Evolutionary conservation across 768 basidiomycete species (phyloP).

Genomic region (Pilatotrama ljubarskyi): DNA sequence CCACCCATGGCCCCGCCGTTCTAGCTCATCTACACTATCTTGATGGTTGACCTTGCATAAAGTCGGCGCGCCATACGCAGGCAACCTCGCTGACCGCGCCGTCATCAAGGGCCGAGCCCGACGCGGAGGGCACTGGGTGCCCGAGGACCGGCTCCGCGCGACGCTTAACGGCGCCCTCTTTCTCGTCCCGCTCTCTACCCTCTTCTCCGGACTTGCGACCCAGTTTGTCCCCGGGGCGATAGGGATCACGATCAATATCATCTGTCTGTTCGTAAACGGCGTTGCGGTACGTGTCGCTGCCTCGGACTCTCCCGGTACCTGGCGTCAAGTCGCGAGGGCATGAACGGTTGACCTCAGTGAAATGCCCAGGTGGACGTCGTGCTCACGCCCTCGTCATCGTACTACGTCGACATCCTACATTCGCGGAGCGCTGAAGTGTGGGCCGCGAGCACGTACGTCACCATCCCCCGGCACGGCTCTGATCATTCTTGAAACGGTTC

Average conservation of each 20-base stretch:
- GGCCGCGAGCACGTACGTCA: slow-evolving; percentile 57
- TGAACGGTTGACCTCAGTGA: background rate
- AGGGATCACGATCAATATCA: slow-evolving; percentile 53
- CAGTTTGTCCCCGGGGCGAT: slow-evolving; percentile 47
- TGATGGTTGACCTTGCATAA: background rate
- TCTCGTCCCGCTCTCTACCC: slow-evolving; percentile 53
- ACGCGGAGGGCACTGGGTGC: slow-evolving; percentile 60
- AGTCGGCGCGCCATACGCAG: slow-evolving; percentile 65
- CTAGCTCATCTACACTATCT: background rate
- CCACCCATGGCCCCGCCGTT: background rate
- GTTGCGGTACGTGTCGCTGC: slow-evolving; percentile 58
- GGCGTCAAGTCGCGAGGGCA: background rate
- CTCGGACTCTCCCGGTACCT: no score
- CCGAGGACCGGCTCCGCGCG: slow-evolving; percentile 67
- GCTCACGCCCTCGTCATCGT: slow-evolving; percentile 55
- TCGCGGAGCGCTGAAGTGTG: slow-evolving; percentile 61
- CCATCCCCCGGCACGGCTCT: no score
- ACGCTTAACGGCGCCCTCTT: slow-evolving; percentile 46
- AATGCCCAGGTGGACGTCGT: slow-evolving; percentile 53
- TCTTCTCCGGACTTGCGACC: slow-evolving; percentile 49
- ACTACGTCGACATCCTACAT: slow-evolving; percentile 61
- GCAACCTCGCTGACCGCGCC: slow-evolving; percentile 56
- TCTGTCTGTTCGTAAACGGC: slow-evolving; percentile 63
- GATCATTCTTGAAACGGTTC: no score
- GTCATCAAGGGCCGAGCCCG: slow-evolving; percentile 48